phyloP scores from a whole-genome alignment of 1,139 yeast species.

The Yamadazyma mexicana region DNA sequence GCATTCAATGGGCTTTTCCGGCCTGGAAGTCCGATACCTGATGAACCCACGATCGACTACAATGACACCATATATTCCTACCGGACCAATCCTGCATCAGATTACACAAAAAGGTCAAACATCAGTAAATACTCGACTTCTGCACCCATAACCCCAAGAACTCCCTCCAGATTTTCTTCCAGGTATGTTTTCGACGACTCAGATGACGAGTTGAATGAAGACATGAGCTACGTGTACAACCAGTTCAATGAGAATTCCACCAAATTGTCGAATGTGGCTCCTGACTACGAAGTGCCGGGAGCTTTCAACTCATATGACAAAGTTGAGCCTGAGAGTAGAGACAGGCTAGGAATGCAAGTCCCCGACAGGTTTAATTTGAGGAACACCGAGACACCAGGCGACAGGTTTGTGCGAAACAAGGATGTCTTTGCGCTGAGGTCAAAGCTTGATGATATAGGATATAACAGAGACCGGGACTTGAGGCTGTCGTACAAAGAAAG shows the following conservation, averaged over 20 bases:
- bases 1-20: constrained; percentile 16
- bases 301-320: background rate
- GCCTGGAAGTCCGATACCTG: constrained; percentile 23
- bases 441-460: background rate
- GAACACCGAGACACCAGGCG: background rate
- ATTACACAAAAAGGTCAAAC: constrained; percentile 1
- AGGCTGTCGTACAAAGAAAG: too few relatives aligned
- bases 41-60: constrained; percentile 43
- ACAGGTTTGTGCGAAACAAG: background rate
- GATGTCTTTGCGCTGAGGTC: background rate
- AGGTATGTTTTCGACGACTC: constrained; percentile 18
- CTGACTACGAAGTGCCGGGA: constrained; percentile 19
- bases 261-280: constrained; percentile 10
- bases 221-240: constrained; percentile 14
- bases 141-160: background rate
- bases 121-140: background rate
- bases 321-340: background rate
- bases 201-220: constrained; percentile 26
- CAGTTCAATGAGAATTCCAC: constrained; percentile 13
- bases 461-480: background rate
- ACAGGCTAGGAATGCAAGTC: background rate
- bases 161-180: background rate
- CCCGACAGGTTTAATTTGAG: background rate
- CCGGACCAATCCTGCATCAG: constrained; percentile 1
- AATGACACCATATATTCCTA: constrained; percentile 26